Conservation (phyloP, 2,329 filamentous ascomycete genomes). For the Scedosporium dehoogii region DNA sequence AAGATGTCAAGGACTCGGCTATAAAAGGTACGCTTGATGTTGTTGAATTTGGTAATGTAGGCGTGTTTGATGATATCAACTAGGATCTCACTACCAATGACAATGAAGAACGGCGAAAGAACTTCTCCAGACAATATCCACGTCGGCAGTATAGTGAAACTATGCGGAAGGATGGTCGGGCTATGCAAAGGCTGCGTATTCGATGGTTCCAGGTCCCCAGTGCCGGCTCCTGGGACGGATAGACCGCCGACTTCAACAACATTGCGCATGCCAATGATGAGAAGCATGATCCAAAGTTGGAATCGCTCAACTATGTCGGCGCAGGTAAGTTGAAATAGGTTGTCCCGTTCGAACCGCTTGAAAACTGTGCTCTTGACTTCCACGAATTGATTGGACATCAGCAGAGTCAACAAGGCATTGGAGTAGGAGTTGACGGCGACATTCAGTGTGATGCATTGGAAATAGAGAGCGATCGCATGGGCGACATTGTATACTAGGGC, state of each 20-base stretch:
- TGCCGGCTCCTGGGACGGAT: slow-evolving; percentile 47
- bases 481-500: slow-evolving; percentile 79
- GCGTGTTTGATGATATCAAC: slow-evolving; percentile 97
- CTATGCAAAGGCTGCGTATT: slow-evolving; percentile 52
- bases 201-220: slow-evolving; percentile 21
- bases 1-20: slow-evolving; percentile 83
- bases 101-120: slow-evolving; percentile 83
- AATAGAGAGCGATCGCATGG: slow-evolving; percentile 83
- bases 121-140: slow-evolving; percentile 75
- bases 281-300: slow-evolving; percentile 92
- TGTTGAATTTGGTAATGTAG: slow-evolving; percentile 98
- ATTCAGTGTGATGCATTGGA: slow-evolving; percentile 95
- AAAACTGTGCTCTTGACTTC: slow-evolving; percentile 98
- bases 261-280: slow-evolving; percentile 93
- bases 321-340: slow-evolving; percentile 90
- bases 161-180: slow-evolving; percentile 73
- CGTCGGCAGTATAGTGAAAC: slow-evolving; percentile 80
- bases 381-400: slow-evolving; percentile 96
- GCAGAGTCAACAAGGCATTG: slow-evolving; percentile 81
- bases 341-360: slow-evolving; percentile 98
- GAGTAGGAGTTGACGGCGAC: slow-evolving; percentile 98
- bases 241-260: slow-evolving; percentile 90
- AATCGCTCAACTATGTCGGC: slow-evolving; percentile 96
- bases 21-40: slow-evolving; percentile 85
- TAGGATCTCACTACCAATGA: slow-evolving; percentile 90